phyloP scores from a whole-genome alignment of 1,139 yeast species.

The Torulaspora globosa region DNA sequence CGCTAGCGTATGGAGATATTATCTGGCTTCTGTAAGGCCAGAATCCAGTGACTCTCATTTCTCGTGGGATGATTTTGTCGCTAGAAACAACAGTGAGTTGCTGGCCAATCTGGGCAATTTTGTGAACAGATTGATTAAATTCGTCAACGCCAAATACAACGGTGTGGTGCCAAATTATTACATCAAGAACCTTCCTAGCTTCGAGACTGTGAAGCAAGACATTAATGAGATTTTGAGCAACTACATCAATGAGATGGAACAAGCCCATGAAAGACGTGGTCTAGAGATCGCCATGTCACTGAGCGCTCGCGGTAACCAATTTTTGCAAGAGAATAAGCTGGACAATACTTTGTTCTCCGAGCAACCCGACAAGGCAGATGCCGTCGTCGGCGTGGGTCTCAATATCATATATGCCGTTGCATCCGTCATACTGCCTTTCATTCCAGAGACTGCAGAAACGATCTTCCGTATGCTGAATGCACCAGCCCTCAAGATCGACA shows the following conservation, averaged over 20 bases:
- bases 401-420: constrained; percentile 81
- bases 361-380: constrained; percentile 77
- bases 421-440: constrained; percentile 77
- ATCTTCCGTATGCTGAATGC: constrained; percentile 79
- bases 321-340: constrained; percentile 90
- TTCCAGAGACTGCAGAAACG: constrained; percentile 75
- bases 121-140: constrained; percentile 89
- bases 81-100: constrained; percentile 87
- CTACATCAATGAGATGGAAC: constrained; percentile 73
- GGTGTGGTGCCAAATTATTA: constrained; percentile 76
- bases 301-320: constrained; percentile 89
- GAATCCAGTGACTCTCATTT: constrained; percentile 94
- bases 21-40: constrained; percentile 87
- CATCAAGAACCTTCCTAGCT: constrained; percentile 45
- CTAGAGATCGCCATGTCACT: constrained; percentile 87
- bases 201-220: constrained; percentile 50
- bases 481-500: constrained; percentile 74
- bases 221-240: constrained; percentile 55
- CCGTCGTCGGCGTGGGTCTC: constrained; percentile 87
- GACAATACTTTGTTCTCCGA: constrained; percentile 81
- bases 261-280: constrained; percentile 79
- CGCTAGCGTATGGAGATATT: constrained; percentile 96
- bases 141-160: constrained; percentile 83
- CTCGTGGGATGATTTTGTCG: constrained; percentile 94
- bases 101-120: constrained; percentile 95